phyloP scores from a whole-genome alignment of 345 rosid species.

The Eucalyptus curtisii region DNA sequence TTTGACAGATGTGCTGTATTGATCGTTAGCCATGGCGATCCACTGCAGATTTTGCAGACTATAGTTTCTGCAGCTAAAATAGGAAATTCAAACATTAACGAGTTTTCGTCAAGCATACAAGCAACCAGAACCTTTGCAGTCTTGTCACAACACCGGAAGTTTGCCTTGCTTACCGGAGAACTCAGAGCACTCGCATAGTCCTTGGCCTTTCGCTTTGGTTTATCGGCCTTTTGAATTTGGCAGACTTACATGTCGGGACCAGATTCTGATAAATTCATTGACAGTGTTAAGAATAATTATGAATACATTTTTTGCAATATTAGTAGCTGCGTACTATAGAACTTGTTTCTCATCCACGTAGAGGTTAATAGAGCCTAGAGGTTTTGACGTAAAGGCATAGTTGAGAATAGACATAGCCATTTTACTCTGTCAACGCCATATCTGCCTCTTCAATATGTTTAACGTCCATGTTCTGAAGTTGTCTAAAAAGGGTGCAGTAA shows the following conservation, averaged over 20 bases:
- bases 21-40: slow-evolving; percentile 90
- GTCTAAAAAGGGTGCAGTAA: background rate
- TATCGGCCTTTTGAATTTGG: background rate
- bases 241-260: background rate
- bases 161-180: slow-evolving; percentile 66
- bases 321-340: background rate
- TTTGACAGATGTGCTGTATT: slow-evolving; percentile 33
- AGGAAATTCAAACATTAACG: background rate
- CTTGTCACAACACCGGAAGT: slow-evolving; percentile 76
- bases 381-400: background rate
- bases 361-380: background rate
- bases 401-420: background rate
- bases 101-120: slow-evolving; percentile 29
- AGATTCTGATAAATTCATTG: background rate
- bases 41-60: slow-evolving; percentile 85
- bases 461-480: background rate
- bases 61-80: slow-evolving; percentile 34
- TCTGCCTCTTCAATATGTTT: background rate
- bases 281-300: background rate
- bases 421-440: background rate
- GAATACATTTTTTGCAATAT: background rate
- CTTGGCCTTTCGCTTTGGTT: background rate
- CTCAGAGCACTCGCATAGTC: slow-evolving; percentile 33
- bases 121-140: slow-evolving; percentile 30
- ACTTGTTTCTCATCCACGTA: background rate